Evolutionary conservation across 2,329 filamentous ascomycete genomes (phyloP).

Genomic region (Colletotrichum sp.): DNA sequence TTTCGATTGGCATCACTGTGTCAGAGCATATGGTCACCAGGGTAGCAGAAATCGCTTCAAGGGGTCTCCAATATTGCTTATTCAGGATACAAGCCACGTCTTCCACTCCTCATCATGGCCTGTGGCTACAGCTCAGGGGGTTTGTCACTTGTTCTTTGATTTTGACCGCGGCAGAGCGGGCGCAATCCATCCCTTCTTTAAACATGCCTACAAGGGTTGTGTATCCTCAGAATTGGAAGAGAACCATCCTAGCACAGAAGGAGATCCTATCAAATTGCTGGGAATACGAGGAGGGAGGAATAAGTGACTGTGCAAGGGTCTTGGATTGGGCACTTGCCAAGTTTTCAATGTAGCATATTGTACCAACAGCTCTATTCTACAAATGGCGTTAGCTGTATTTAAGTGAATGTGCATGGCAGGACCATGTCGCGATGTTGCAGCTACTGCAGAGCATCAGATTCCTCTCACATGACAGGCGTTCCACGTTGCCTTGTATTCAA

Average conservation of each 20-base stretch:
- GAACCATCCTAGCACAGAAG: conserved; percentile 2
- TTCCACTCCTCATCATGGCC: not conserved
- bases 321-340: conserved; percentile 17
- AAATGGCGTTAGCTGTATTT: not conserved
- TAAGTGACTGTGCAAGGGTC: conserved; percentile 9
- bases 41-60: not conserved
- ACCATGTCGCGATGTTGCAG: not conserved
- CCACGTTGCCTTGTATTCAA: not conserved
- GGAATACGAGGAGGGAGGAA: conserved; percentile 17
- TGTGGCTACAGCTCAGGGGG: conserved; percentile 12
- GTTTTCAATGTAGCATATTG: not conserved
- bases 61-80: conserved; percentile 10
- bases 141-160: conserved; percentile 17
- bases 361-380: not conserved
- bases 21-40: not conserved
- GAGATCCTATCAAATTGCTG: conserved; percentile 9
- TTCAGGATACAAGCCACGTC: conserved; percentile 11
- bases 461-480: not conserved
- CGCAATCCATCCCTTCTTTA: conserved; percentile 6
- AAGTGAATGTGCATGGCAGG: not conserved
- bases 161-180: conserved; percentile 6
- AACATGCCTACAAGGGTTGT: conserved; percentile 8
- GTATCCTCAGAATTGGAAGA: conserved; percentile 9
- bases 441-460: not conserved
- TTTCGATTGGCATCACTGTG: not conserved